Base-by-base conservation (phyloP, 352 stramenopile genomes). In the Thraustotheca clavata region DNA sequence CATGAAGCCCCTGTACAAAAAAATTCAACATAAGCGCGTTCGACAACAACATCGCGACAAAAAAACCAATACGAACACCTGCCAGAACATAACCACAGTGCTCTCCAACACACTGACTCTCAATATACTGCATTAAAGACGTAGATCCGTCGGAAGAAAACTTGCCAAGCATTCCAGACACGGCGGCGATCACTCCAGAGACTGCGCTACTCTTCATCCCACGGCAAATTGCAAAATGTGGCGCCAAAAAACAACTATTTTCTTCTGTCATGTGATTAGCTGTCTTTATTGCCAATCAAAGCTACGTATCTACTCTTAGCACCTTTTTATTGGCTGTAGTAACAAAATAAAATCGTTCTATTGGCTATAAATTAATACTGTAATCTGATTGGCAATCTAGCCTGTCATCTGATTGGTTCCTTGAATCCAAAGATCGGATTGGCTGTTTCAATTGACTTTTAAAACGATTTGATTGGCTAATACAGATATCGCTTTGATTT, bases 11-110 rank as follows among this genome's bases (percentile, higher is more conserved):
- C 26, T 86, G 80, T 60, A 94, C 79, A 48, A 94, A 94, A 70
- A 73, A 91, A 67, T 70, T 76, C 49, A 94, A 75, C 84, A 94
- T 94, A 46, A 89, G 50, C 0, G 70, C 76, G 54, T 94, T 91
- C 8, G 73, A 76, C 16, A 59, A 69, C 36, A 94, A 72, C 84
- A 94, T 94, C 14, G 88, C 70, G 0, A 46, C 72, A 26, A 94
- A 77, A 60, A 78, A 87, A 26, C 70, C 38, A 1, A 83, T 49
- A n/a, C 80, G 84, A 18, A 73, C 59, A 4, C 76, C 33, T 27
- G 63, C 68, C n/a, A 34, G 31, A 20, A 27, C 57, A 27, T 43
- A 65, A 22, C 18, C 39, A 32, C 57, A 65, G 41, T 65, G 31
- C 2, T 57, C 20, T 18, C 6, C n/a, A 7, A 24, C 16, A 46